Evolutionary conservation across 371 early-diverging fungal genomes (phyloP).

Genomic region (Mortierella sp.): DNA sequence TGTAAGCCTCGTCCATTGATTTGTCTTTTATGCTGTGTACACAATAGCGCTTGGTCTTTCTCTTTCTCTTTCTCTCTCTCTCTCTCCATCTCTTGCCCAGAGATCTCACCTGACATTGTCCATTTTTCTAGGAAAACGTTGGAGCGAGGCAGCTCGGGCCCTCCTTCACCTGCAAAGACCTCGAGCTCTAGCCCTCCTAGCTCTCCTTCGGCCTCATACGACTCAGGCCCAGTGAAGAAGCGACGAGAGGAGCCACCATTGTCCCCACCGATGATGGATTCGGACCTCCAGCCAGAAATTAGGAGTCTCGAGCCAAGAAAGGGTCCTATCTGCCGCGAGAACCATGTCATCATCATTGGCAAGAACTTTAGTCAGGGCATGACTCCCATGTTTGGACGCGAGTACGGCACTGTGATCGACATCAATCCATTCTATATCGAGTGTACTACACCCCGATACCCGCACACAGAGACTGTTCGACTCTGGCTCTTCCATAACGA

Average conservation of each 20-base stretch:
- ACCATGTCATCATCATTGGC: constrained; percentile 53
- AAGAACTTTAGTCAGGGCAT: constrained; percentile 46
- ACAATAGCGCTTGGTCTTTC: background rate
- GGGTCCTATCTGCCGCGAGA: constrained; percentile 51
- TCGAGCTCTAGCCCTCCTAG: constrained; percentile 44
- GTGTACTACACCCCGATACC: background rate
- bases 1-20: constrained; percentile 14
- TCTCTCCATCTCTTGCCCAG: too few relatives aligned
- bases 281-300: constrained; percentile 32
- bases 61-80: background rate
- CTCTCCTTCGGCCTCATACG: constrained; percentile 26
- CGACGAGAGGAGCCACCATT: constrained; percentile 34
- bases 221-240: constrained; percentile 38
- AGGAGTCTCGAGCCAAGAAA: constrained; percentile 38
- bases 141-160: constrained; percentile 37
- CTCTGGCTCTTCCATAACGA: constrained; percentile 44
- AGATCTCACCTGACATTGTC: too few relatives aligned
- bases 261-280: constrained; percentile 34
- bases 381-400: constrained; percentile 51
- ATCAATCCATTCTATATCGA: constrained; percentile 52
- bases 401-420: constrained; percentile 43
- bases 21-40: background rate
- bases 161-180: constrained; percentile 48
- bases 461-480: background rate
- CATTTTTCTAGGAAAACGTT: constrained; percentile 39